Conservation (phyloP, 1,284 basidiomycete species). For the Schizophyllum commune region DNA sequence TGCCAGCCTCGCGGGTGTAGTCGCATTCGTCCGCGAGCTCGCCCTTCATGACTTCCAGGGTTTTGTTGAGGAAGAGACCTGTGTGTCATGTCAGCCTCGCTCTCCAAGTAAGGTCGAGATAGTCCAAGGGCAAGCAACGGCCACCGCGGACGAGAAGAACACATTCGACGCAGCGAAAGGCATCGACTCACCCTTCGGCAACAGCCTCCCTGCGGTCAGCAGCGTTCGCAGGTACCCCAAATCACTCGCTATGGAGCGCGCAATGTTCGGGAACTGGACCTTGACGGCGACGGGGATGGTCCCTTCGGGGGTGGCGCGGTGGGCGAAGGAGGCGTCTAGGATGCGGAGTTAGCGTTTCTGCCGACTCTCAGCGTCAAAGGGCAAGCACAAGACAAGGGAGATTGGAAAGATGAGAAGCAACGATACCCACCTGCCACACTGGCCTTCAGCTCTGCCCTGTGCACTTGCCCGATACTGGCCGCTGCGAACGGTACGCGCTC, state of each 20-base stretch:
- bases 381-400: no score
- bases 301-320: conserved; percentile 41
- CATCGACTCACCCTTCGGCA: conserved; percentile 60
- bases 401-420: no score
- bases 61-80: conserved; percentile 86
- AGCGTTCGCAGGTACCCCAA: conserved; percentile 82
- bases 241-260: conserved; percentile 82
- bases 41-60: conserved; percentile 81
- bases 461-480: conserved; percentile 97
- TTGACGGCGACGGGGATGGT: conserved; percentile 81
- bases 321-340: conserved; percentile 15
- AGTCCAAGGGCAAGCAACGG: no score
- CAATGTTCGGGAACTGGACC: conserved; percentile 93
- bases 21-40: conserved; percentile 96
- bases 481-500: conserved; percentile 89
- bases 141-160: no score
- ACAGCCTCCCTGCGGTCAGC: conserved; percentile 68
- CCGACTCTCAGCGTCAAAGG: no score
- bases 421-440: conserved; percentile 30
- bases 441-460: conserved; percentile 48
- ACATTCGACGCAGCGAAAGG: no score
- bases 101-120: no score
- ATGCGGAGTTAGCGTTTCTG: no score
- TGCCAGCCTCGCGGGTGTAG: conserved; percentile 83
- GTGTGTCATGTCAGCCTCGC: no score